A percentile compares a stretch with the other conserved stretches of the same genome.
Evolutionary conservation across 805 yeast species (phyloP).

Genomic region (Candida caryicola): DNA sequence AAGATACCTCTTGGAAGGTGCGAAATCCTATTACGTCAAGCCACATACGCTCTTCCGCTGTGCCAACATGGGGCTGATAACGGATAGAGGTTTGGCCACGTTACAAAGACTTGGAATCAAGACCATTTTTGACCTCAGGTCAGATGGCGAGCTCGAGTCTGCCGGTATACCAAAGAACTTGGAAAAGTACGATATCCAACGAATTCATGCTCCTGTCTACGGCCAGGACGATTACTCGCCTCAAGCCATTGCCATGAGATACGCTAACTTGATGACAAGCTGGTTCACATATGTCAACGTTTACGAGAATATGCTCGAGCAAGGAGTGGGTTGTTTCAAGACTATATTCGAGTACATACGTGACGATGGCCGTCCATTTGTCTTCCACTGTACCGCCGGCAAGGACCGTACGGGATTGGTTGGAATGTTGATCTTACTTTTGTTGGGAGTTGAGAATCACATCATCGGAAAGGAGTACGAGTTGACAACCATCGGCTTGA

Average conservation of each 20-base stretch:
- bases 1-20: conserved; percentile 14
- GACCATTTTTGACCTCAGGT: conserved; percentile 66
- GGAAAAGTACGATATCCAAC: conserved; percentile 42
- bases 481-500: conserved; percentile 63
- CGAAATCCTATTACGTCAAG: conserved; percentile 38
- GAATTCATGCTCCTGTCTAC: conserved; percentile 60
- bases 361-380: conserved; percentile 48
- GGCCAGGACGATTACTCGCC: conserved; percentile 58
- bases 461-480: conserved; percentile 75
- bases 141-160: conserved; percentile 51
- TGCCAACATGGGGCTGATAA: conserved; percentile 56
- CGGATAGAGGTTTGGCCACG: conserved; percentile 45
- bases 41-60: conserved; percentile 58
- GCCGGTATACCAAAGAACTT: conserved; percentile 41
- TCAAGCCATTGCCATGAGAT: conserved; percentile 54
- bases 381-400: conserved; percentile 82
- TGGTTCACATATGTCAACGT: conserved; percentile 63
- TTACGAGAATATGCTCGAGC: conserved; percentile 54
- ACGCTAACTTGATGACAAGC: conserved; percentile 52
- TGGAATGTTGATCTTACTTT: conserved; percentile 60
- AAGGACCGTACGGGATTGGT: conserved; percentile 82
- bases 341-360: conserved; percentile 53
- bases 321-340: conserved; percentile 48
- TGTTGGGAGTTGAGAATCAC: conserved; percentile 64
- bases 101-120: conserved; percentile 46